phyloP scores from a whole-genome alignment of 148 eudicot species.

The Tetragonia tetragonoides region DNA sequence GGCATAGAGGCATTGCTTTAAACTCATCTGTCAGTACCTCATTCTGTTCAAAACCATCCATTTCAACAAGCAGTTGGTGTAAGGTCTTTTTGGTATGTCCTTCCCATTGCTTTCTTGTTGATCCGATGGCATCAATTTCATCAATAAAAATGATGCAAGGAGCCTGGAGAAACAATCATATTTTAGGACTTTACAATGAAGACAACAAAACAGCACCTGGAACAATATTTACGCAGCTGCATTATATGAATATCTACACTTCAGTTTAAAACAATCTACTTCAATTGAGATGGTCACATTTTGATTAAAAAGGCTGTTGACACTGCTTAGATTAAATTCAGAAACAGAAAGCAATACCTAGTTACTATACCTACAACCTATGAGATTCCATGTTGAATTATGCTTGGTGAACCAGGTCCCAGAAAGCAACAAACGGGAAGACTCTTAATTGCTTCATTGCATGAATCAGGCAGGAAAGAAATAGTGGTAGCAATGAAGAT shows the following conservation, averaged over 20 bases:
- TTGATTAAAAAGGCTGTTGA: not conserved
- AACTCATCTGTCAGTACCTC: slow-evolving; percentile 48
- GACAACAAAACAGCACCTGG: not conserved
- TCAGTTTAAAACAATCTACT: no score
- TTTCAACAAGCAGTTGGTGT: slow-evolving; percentile 96
- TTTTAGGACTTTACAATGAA: not conserved
- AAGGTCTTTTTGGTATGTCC: slow-evolving; percentile 96
- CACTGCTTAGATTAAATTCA: not conserved
- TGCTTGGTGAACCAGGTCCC: not conserved
- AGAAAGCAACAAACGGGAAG: not conserved
- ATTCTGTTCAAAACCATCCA: slow-evolving; percentile 99
- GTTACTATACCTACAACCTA: not conserved
- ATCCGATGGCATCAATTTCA: slow-evolving; percentile 95
- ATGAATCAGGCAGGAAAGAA: not conserved
- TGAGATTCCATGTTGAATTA: not conserved
- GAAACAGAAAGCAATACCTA: not conserved
- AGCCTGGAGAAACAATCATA: slow-evolving; percentile 45
- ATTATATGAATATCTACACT: not conserved
- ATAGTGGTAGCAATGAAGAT: not conserved
- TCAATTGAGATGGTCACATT: not conserved
- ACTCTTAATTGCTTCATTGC: not conserved
- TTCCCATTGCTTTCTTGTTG: slow-evolving; percentile 98
- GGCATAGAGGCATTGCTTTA: not conserved
- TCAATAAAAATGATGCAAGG: slow-evolving; percentile 98
- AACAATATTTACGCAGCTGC: not conserved